Conservation (phyloP, 202 grass and related monocot species). For the Thinopyrum obtusiflorum region DNA sequence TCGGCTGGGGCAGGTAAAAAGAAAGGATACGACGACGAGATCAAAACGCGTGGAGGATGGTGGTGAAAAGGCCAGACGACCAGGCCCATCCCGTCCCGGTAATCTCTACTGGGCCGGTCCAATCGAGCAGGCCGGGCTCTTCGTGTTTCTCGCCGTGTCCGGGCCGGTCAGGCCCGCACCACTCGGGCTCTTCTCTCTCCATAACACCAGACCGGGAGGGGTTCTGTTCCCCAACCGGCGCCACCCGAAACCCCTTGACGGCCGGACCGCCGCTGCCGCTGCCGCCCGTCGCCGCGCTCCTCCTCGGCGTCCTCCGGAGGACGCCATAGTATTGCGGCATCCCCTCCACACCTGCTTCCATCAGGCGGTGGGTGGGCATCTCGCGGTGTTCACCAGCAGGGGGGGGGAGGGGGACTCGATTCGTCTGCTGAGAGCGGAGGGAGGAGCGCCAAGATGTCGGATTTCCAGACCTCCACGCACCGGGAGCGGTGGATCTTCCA, state of each 20-base stretch:
- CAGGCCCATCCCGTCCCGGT: not conserved
- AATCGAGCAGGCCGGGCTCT: not conserved
- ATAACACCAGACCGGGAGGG: not conserved
- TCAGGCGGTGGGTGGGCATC: not conserved
- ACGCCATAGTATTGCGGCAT: not conserved
- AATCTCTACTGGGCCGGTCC: not conserved
- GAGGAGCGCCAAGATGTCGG: conserved; percentile 48
- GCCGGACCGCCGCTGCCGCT: conserved; percentile 13
- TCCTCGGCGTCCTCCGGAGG: not conserved
- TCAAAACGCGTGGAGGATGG: not conserved
- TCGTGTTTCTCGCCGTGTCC: not conserved
- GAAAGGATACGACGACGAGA: not conserved
- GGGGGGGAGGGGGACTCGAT: conserved; percentile 20
- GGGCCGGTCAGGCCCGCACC: not conserved
- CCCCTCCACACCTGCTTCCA: not conserved
- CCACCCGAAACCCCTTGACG: not conserved
- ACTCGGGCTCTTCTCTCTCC: not conserved
- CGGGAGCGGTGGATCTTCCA: conserved; percentile 82
- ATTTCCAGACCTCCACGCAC: conserved; percentile 91
- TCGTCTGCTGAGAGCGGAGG: not conserved
- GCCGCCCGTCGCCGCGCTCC: not conserved
- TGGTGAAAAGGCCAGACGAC: not conserved
- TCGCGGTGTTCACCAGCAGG: not conserved
- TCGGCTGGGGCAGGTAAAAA: not conserved
- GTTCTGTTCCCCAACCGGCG: not conserved